These are phyloP conservation scores for apple (Malus domestica) DNA, from an alignment of 306 rosid genomes.

Conservation along the genomic window ASM211411v1 NC_041793.1:43963001-43963500, in stretches of 20 bases:
- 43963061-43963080: conserved; percentile 39
- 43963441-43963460: conserved; percentile 42
- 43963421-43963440: conserved; percentile 51
- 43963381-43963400: conserved; percentile 37
- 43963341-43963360: conserved; percentile 60
- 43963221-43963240: no score
- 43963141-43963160: not conserved
- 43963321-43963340: conserved; percentile 51
- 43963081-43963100: not conserved
- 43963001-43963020: conserved; percentile 43
- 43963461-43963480: conserved; percentile 38
- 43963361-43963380: conserved; percentile 48
- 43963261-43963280: no score
- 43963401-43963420: conserved; percentile 40
- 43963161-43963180: not conserved
- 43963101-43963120: not conserved
- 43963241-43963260: no score
- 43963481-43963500: conserved; percentile 57
- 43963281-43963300: no score
- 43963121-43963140: not conserved
- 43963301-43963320: no score
- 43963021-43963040: conserved; percentile 42
- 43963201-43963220: no score
- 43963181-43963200: no score
- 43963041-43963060: conserved; percentile 37